These are phyloP conservation scores for Achlya hypogyna DNA, from an alignment of 352 stramenopile genomes.

Conservation along the genomic window DNA sequence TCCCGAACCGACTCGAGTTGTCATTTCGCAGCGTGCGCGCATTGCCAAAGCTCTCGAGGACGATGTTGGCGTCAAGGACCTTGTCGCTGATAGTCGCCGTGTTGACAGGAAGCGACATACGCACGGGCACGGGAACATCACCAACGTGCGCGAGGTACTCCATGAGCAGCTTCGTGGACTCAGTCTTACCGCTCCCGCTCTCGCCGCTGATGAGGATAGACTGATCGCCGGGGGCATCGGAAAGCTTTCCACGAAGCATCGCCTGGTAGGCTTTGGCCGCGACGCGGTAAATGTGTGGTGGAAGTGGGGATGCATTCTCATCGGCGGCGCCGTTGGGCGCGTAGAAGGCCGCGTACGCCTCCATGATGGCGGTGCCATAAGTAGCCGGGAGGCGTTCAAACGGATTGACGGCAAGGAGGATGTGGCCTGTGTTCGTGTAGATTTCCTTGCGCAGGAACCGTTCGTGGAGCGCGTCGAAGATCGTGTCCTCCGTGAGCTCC, in stretches of 20 bases:
- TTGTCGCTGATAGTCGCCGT: slow-evolving; percentile 56
- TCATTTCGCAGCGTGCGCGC: slow-evolving; percentile 81
- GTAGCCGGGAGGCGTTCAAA: slow-evolving; percentile 59
- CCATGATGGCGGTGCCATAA: slow-evolving; percentile 48
- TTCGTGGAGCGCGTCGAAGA: slow-evolving; percentile 55
- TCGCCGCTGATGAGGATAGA: slow-evolving; percentile 83
- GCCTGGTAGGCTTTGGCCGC: slow-evolving; percentile 70
- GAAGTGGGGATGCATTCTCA: slow-evolving; percentile 25
- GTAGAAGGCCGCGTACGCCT: slow-evolving; percentile 36
- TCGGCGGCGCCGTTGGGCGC: slow-evolving; percentile 10
- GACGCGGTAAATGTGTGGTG: slow-evolving; percentile 80
- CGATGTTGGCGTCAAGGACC: slow-evolving; percentile 84
- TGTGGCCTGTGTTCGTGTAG: slow-evolving; percentile 78
- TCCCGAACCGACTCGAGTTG: slow-evolving; percentile 88
- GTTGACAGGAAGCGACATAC: slow-evolving; percentile 17
- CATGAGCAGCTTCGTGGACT: slow-evolving; percentile 86
- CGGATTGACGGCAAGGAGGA: slow-evolving; percentile 77
- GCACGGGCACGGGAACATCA: slow-evolving; percentile 37
- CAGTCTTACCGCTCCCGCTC: slow-evolving; percentile 82
- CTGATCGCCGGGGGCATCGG: slow-evolving; percentile 54
- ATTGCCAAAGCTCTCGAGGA: slow-evolving; percentile 87
- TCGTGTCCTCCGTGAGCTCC: slow-evolving; percentile 57
- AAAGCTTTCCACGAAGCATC: slow-evolving; percentile 46
- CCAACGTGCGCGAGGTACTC: slow-evolving; percentile 74
- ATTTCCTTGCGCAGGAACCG: slow-evolving; percentile 70